phyloP scores from a whole-genome alignment of 768 basidiomycete genomes.

The Kwoniella newhampshirensis region DNA sequence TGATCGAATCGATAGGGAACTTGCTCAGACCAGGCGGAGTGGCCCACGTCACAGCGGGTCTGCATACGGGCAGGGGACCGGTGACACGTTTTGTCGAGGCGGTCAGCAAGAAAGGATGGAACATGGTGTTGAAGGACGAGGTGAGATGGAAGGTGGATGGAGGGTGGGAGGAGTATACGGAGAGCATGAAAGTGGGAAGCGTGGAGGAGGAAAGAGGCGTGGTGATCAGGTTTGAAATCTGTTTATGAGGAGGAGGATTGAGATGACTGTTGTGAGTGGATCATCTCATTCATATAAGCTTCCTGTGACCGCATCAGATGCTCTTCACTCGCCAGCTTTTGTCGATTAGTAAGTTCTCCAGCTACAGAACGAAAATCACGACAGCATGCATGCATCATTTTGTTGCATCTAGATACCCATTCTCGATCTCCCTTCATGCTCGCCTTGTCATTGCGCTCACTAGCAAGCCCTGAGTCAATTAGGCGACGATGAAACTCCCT shows the following conservation, averaged over 20 bases:
- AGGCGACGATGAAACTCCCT: conserved; percentile 17
- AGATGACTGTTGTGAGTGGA: no score
- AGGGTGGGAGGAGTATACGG: conserved; percentile 32
- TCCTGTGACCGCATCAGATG: background rate
- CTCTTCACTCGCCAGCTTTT: background rate
- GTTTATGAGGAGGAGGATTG: background rate
- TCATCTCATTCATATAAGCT: background rate
- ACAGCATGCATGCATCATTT: background rate
- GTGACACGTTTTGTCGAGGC: conserved; percentile 36
- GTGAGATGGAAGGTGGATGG: conserved; percentile 35
- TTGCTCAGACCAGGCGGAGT: conserved; percentile 31
- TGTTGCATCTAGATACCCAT: background rate
- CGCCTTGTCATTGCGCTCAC: background rate
- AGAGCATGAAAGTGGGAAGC: background rate
- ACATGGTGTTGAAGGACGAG: conserved; percentile 21
- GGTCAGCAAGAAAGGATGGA: conserved; percentile 24
- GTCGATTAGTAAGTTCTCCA: background rate
- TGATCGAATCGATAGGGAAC: conserved; percentile 37
- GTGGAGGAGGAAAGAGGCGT: conserved; percentile 46
- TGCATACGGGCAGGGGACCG: conserved; percentile 51
- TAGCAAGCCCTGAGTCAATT: conserved; percentile 1
- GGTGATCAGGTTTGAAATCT: conserved; percentile 32
- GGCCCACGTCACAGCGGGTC: conserved; percentile 45
- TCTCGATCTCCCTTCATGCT: background rate
- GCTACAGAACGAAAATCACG: background rate